These are phyloP conservation scores for Aspergillus flavus DNA, from an alignment of 2,329 filamentous ascomycete species.

Conservation along the genomic window DNA sequence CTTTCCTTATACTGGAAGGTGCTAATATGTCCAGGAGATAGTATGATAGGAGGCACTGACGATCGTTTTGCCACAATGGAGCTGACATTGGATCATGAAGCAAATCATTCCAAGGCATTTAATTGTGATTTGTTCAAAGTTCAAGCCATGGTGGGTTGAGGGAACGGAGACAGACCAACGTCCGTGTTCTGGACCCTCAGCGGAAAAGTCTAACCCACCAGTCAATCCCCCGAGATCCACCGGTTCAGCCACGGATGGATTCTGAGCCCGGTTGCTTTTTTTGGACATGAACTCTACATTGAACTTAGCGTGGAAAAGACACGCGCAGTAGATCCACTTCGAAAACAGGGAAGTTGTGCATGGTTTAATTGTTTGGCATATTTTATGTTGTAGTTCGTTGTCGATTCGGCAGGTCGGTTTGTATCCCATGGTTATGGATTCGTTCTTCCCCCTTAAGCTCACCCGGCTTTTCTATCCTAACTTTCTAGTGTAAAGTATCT, in stretches of 20 bases:
- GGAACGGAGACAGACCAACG: background rate
- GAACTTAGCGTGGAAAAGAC: background rate
- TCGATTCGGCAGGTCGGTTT: background rate
- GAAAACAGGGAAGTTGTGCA: background rate
- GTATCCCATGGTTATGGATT: background rate
- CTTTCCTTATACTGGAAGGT: background rate
- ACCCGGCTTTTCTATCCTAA: background rate
- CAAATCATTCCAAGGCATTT: background rate
- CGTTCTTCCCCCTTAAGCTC: background rate
- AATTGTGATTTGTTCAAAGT: background rate
- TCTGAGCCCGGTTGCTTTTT: background rate
- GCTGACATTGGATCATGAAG: background rate
- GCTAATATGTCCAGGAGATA: background rate
- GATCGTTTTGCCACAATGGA: background rate
- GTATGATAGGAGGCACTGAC: background rate
- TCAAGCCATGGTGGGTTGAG: background rate
- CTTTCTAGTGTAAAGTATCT: background rate
- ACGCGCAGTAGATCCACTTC: background rate
- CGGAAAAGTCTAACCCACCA: background rate
- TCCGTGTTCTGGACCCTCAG: background rate
- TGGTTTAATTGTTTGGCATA: background rate
- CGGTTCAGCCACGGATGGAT: background rate
- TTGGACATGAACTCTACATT: background rate
- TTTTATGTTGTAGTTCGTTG: background rate
- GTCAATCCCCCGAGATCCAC: background rate